phyloP scores from a whole-genome alignment of 495 filamentous ascomycete species.

The Talaromyces thailandensis region DNA sequence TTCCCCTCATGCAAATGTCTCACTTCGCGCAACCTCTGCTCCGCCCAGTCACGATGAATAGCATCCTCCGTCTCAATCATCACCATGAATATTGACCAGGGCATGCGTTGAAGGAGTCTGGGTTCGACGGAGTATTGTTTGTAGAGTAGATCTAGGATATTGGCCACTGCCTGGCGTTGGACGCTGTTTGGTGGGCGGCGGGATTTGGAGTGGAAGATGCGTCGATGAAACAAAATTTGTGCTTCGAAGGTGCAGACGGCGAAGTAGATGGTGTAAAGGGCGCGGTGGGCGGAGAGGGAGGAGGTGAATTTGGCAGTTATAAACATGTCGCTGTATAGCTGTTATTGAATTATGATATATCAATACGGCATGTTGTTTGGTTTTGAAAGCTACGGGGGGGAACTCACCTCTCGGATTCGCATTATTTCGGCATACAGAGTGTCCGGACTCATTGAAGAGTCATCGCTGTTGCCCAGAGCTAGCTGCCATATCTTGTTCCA shows the following conservation, averaged over 20 bases:
- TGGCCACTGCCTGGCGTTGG: slow-evolving; percentile 22
- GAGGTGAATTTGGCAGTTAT: slow-evolving; percentile 33
- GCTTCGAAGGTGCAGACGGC: slow-evolving; percentile 36
- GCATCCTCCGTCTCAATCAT: slow-evolving; percentile 31
- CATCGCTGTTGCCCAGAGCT: slow-evolving; percentile 22
- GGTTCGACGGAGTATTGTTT: slow-evolving; percentile 29
- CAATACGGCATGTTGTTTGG: too few relatives aligned
- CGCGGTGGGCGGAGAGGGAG: slow-evolving; percentile 25
- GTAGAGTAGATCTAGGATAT: slow-evolving; percentile 28
- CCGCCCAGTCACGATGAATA: slow-evolving; percentile 29
- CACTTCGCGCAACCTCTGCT: slow-evolving; percentile 25
- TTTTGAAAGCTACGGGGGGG: too few relatives aligned
- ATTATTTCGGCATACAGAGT: slow-evolving; percentile 25
- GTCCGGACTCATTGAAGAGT: slow-evolving; percentile 19
- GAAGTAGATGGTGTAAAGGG: slow-evolving; percentile 39
- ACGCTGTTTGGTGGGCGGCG: slow-evolving; percentile 6
- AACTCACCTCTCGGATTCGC: slow-evolving; percentile 22
- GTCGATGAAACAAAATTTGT: slow-evolving; percentile 33
- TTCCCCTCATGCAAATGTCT: slow-evolving; percentile 25
- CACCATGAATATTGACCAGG: slow-evolving; percentile 39
- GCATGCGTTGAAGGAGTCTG: slow-evolving; percentile 27
- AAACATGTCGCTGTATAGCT: slow-evolving; percentile 35
- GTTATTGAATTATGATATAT: neutral
- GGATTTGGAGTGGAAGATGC: slow-evolving; percentile 23
- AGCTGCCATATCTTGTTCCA: slow-evolving; percentile 32